A percentile compares a stretch with the other conserved stretches of the same genome.
Conservation (phyloP, 169 alveolate species). For the Eimeria acervulina region DNA sequence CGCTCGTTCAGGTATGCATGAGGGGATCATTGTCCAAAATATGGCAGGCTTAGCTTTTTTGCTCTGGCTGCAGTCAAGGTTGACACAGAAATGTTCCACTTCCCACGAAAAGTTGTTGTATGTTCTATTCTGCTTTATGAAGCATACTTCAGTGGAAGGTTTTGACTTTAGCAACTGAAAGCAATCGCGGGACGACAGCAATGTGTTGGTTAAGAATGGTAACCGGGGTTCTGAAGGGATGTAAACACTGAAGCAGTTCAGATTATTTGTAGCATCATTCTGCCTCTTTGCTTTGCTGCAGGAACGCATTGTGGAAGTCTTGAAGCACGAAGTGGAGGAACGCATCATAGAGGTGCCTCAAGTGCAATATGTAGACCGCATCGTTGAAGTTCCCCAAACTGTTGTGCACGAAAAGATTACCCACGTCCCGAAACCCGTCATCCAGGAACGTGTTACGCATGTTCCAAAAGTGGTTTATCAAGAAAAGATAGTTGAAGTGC, state of each 20-base stretch:
- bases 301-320: conserved; percentile 93
- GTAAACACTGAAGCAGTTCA: not conserved
- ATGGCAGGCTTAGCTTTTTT: not conserved
- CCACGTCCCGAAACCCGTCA: conserved; percentile 93
- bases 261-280: not conserved
- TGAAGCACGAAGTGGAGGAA: conserved; percentile 94
- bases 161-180: not conserved
- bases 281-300: conserved; percentile 84
- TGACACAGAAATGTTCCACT: not conserved
- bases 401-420: conserved; percentile 91
- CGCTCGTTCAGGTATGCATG: conserved; percentile 81
- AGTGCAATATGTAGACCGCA: conserved; percentile 93
- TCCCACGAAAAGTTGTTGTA: not conserved
- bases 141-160: not conserved
- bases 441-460: conserved; percentile 93
- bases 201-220: not conserved
- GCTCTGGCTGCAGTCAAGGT: not conserved
- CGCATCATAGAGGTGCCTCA: conserved; percentile 95
- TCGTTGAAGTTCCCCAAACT: conserved; percentile 95
- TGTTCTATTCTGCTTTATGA: not conserved
- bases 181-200: too few relatives aligned
- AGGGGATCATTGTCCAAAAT: not conserved
- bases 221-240: not conserved
- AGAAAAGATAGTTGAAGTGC: conserved; percentile 95
- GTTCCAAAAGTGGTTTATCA: conserved; percentile 93